phyloP scores from a whole-genome alignment of 2,329 filamentous ascomycete genomes.

The Stagonosporopsis vannaccii region DNA sequence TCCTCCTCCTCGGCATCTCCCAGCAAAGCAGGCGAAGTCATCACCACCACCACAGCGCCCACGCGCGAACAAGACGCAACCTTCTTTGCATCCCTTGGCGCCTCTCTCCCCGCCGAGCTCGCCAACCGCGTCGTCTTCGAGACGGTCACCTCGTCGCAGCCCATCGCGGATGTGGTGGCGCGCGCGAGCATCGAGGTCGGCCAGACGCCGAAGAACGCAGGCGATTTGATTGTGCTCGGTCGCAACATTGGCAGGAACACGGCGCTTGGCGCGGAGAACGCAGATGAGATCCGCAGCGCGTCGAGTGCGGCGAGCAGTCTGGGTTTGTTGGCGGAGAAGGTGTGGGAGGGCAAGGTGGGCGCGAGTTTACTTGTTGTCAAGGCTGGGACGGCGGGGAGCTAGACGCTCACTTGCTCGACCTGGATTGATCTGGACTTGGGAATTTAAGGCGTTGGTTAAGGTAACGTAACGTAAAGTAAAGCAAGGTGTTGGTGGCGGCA shows the following conservation, averaged over 20 bases:
- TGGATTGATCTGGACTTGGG: not conserved
- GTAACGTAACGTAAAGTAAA: too few species aligned
- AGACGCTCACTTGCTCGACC: not conserved
- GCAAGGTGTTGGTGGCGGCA: not conserved
- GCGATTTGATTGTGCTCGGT: conserved; percentile 74
- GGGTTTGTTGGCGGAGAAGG: conserved; percentile 66
- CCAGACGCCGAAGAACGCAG: conserved; percentile 68
- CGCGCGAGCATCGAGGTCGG: conserved; percentile 67
- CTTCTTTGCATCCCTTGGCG: conserved; percentile 65
- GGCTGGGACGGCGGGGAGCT: conserved; percentile 49
- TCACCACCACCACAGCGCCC: conserved; percentile 8
- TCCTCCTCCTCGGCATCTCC: conserved; percentile 15
- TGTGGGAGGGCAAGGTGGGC: conserved; percentile 66
- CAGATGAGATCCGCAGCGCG: conserved; percentile 47
- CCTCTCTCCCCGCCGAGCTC: conserved; percentile 62
- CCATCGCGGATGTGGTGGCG: conserved; percentile 57
- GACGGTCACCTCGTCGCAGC: conserved; percentile 44
- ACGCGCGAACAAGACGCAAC: conserved; percentile 55
- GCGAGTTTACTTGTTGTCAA: conserved; percentile 76
- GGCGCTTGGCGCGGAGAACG: conserved; percentile 49
- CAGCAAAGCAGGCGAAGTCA: conserved; percentile 27
- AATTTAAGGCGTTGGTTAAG: not conserved
- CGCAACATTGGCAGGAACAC: conserved; percentile 50
- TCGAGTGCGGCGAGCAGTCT: conserved; percentile 55
- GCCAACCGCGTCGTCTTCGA: conserved; percentile 66